Evolutionary conservation across 768 basidiomycete species (phyloP).

Genomic region (Suillus ampliporus): DNA sequence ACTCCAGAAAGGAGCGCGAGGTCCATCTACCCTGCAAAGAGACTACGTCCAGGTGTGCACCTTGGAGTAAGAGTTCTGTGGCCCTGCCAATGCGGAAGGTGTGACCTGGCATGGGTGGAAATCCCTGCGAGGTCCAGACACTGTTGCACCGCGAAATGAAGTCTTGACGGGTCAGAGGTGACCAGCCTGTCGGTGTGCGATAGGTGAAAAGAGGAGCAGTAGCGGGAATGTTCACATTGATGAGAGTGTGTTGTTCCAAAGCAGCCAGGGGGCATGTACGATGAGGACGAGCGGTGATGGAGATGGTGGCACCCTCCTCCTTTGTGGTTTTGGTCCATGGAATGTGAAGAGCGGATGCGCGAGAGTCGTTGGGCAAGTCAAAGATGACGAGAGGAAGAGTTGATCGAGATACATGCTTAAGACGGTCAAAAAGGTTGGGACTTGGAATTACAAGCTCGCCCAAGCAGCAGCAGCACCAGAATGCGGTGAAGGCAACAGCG

Average conservation of each 20-base stretch:
- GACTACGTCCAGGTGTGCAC: constrained; percentile 39
- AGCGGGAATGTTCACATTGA: constrained; percentile 21
- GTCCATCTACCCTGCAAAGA: constrained; percentile 37
- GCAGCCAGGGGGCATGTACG: constrained; percentile 26
- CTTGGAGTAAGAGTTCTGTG: constrained; percentile 35
- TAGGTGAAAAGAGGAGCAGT: constrained; percentile 11
- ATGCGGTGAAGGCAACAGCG: constrained; percentile 38
- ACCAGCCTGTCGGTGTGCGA: too few species aligned
- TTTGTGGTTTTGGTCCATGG: constrained; percentile 43
- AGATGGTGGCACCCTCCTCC: constrained; percentile 30
- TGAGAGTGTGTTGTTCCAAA: constrained; percentile 19
- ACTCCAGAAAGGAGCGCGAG: constrained; percentile 33
- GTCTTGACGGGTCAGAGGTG: too few species aligned
- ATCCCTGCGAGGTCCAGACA: neutral
- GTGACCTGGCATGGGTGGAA: constrained; percentile 24
- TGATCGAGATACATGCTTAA: constrained; percentile 18
- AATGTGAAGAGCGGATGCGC: constrained; percentile 32
- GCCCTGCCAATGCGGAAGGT: constrained; percentile 35
- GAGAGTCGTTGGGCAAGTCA: constrained; percentile 8
- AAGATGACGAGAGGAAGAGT: constrained; percentile 12
- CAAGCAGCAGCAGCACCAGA: constrained; percentile 38
- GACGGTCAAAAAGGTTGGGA: constrained; percentile 18
- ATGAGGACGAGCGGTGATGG: constrained; percentile 24
- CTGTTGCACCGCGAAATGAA: too few species aligned
- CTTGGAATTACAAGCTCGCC: constrained; percentile 35